Base-by-base conservation (phyloP, 805 yeast genomes). In the Sugiyamaella valdiviana region DNA sequence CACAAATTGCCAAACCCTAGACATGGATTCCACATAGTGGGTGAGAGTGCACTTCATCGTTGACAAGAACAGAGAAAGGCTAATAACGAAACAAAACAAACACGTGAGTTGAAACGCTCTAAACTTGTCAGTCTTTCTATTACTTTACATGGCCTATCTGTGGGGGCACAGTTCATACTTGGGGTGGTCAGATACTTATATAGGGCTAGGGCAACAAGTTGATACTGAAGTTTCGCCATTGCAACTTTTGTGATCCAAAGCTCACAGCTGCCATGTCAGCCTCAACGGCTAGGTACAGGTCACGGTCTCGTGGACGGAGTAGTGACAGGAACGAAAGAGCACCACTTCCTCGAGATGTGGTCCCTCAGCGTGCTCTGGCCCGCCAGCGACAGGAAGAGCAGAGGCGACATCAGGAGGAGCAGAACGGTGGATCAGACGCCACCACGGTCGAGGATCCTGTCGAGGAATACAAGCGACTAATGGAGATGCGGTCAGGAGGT, bases 401-500 rank as follows among this genome's bases (percentile, higher is more conserved):
- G 36, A 46, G 36, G 7, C 52, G 58, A n/a, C n/a, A n/a, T 1
- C 54, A 50, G 38, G 45, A 46, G 2, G 51, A 49, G 29, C 46
- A 46, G 44, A 36, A 42, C 14, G 37, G 36, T n/a, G 35, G 44
- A 29, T n/a, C 42, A 41, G 26, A 20, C 23, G 37, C 26, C 22
- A 6, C 32, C 3, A 12, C 36, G 6, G 12, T 39, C 14, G 21
- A 23, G 40, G 59, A 63, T 45, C 56, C 66, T 2, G 62, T 58
- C 35, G 65, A 65, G 29, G 73, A 72, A 57, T 65, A 68, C 48
- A 60, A 66, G 26, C 63, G 67, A 39, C 60, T 74, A 12, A 51
- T 66, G 56, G 68, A 63, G 42, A 60, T 74, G 35, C 60, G 68
- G 26, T 63, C 72, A 0, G 72, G 74, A 12, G 81, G 80, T 1